phyloP scores from a whole-genome alignment of 192 early-diverging fungal species.

The Backusella tuberculispora region DNA sequence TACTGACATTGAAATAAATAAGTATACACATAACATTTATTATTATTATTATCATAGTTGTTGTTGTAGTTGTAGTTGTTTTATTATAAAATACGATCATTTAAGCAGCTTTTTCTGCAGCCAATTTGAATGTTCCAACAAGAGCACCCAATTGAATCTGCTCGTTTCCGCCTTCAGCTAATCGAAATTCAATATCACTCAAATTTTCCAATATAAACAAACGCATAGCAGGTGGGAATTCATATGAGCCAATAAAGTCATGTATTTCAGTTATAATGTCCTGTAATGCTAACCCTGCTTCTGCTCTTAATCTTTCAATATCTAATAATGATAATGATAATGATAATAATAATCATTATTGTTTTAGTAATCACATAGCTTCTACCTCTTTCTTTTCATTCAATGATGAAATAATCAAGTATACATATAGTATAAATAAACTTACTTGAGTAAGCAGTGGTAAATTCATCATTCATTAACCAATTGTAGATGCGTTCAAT shows the following conservation, averaged over 20 bases:
- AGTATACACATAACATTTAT: no score
- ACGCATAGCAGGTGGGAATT: slow-evolving; percentile 70
- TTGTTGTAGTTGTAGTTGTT: background rate
- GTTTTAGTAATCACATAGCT: background rate
- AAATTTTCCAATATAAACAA: slow-evolving; percentile 79
- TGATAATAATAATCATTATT: background rate
- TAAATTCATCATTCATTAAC: slow-evolving; percentile 88
- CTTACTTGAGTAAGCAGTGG: slow-evolving; percentile 67
- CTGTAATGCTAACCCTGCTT: slow-evolving; percentile 87
- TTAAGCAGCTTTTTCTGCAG: slow-evolving; percentile 20
- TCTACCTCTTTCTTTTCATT: background rate
- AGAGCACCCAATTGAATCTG: slow-evolving; percentile 87
- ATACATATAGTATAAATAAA: background rate
- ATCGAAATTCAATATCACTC: slow-evolving; percentile 91
- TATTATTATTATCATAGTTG: background rate
- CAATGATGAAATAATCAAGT: background rate
- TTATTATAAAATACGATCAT: background rate
- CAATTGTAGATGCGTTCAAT: slow-evolving; percentile 77
- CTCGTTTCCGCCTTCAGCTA: slow-evolving; percentile 84
- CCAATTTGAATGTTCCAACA: slow-evolving; percentile 85
- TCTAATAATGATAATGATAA: slow-evolving; percentile 45
- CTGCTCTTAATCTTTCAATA: slow-evolving; percentile 73
- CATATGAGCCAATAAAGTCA: slow-evolving; percentile 64
- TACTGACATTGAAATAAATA: no score
- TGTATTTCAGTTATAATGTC: slow-evolving; percentile 89